phyloP scores from a whole-genome alignment of 75 land plant species.

The Ceratopteris richardii region DNA sequence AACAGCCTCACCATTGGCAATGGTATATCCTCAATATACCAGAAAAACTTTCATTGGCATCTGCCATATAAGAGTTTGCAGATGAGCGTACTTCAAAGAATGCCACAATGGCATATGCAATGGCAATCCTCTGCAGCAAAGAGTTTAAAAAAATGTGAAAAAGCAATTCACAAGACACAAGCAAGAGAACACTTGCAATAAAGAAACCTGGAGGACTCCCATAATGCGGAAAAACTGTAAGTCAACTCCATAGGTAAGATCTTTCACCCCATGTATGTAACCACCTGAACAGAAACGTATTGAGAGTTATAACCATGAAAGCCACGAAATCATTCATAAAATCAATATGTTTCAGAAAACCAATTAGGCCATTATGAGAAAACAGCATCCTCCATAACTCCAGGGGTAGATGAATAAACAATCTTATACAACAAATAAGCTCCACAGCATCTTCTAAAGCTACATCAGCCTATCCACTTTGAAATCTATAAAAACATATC shows the following conservation, averaged over 20 bases:
- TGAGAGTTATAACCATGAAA: not conserved
- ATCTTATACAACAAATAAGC: too few species aligned
- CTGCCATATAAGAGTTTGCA: not conserved
- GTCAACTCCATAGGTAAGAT: conserved; percentile 58
- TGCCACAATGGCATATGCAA: conserved; percentile 6
- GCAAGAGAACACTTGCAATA: not conserved
- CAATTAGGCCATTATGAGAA: too few species aligned
- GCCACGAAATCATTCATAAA: too few species aligned
- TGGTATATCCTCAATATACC: not conserved
- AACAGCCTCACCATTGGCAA: not conserved
- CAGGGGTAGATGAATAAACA: not conserved
- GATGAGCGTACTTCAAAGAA: conserved; percentile 6
- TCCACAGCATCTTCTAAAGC: too few species aligned
- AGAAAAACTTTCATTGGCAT: not conserved
- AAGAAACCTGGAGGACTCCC: conserved; percentile 60
- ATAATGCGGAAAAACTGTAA: conserved; percentile 41
- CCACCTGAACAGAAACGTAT: conserved; percentile 39
- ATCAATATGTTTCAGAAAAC: too few species aligned
- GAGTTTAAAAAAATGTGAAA: not conserved
- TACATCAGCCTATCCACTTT: too few species aligned
- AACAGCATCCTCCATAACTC: too few species aligned
- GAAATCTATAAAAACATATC: too few species aligned
- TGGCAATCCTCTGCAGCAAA: conserved; percentile 7
- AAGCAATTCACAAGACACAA: not conserved
- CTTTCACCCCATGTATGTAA: conserved; percentile 48